These are phyloP conservation scores for Metschnikowia amazonensis DNA, from an alignment of 805 yeast species.

Conservation along the genomic window DNA sequence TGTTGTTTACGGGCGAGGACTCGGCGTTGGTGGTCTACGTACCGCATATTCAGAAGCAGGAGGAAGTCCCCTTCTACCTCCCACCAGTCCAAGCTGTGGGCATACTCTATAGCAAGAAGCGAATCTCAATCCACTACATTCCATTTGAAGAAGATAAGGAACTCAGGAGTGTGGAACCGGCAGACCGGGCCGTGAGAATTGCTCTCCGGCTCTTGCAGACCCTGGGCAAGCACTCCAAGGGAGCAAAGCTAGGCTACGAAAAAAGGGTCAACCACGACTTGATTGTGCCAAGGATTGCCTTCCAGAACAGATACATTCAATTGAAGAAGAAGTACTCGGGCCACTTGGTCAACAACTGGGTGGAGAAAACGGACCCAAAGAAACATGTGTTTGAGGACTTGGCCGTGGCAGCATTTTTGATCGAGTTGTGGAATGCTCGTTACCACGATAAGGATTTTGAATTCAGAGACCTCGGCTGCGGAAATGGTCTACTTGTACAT, in stretches of 20 bases:
- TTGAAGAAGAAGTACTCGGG: slow-evolving; percentile 82
- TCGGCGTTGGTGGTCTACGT: slow-evolving; percentile 64
- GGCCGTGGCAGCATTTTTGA: slow-evolving; percentile 90
- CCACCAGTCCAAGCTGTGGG: slow-evolving; percentile 83
- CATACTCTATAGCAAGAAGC: slow-evolving; percentile 46
- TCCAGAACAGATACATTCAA: slow-evolving; percentile 76
- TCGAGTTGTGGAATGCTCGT: slow-evolving; percentile 70
- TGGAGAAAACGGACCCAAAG: slow-evolving; percentile 90
- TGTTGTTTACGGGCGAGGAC: slow-evolving; percentile 38
- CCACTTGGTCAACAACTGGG: slow-evolving; percentile 74
- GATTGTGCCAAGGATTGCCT: slow-evolving; percentile 75
- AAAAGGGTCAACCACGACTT: slow-evolving; percentile 86
- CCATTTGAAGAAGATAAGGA: slow-evolving; percentile 46
- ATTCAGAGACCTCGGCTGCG: slow-evolving; percentile 91
- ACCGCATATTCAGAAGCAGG: slow-evolving; percentile 62
- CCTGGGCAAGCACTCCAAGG: slow-evolving; percentile 76
- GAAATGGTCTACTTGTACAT: slow-evolving; percentile 83
- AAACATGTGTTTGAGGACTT: slow-evolving; percentile 96
- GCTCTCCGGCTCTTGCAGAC: slow-evolving; percentile 79
- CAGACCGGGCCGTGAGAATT: slow-evolving; percentile 71
- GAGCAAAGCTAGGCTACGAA: slow-evolving; percentile 79
- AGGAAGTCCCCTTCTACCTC: slow-evolving; percentile 80
- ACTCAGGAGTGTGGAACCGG: slow-evolving; percentile 30
- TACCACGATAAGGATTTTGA: slow-evolving; percentile 50
- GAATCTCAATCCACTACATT: slow-evolving; percentile 68